Evolutionary conservation across 208 protist species (phyloP).

Genomic region (Crithidia bombi): DNA sequence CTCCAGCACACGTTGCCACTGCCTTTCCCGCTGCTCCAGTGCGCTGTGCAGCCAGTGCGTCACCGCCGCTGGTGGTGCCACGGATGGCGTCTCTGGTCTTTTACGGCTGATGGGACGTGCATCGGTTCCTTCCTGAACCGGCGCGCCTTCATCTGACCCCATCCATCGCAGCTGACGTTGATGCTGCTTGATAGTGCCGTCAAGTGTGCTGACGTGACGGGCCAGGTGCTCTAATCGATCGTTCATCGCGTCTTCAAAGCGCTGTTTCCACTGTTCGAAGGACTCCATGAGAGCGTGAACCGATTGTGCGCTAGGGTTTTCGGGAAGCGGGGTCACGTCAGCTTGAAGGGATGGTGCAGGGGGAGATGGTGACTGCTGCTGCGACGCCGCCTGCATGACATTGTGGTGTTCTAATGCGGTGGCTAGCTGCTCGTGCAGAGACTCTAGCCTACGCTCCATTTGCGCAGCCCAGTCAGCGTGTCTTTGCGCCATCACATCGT

Average conservation of each 20-base stretch:
- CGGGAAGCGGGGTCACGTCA: neutral
- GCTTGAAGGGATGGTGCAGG: neutral
- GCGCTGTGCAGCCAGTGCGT: constrained; percentile 16
- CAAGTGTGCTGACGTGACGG: constrained; percentile 4
- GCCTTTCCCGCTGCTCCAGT: constrained; percentile 7
- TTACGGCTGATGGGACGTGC: neutral
- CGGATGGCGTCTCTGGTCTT: neutral
- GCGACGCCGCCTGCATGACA: neutral
- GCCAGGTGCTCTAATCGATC: constrained; percentile 5
- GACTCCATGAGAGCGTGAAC: neutral
- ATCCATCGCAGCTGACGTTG: constrained; percentile 16
- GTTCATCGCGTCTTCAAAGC: constrained; percentile 4
- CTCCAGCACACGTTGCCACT: constrained; percentile 19
- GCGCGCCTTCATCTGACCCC: neutral
- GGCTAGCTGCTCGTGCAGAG: constrained; percentile 1
- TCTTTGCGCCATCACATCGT: neutral
- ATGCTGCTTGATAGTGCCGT: neutral
- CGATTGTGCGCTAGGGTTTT: neutral
- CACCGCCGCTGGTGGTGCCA: constrained; percentile 7
- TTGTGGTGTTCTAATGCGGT: neutral
- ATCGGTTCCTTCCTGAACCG: neutral
- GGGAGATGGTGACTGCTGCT: neutral
- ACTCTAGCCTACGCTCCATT: neutral
- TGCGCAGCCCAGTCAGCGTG: neutral
- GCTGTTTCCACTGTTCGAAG: neutral